Evolutionary conservation across 352 stramenopile genomes (phyloP).

Genomic region (Phytophthora vignae): DNA sequence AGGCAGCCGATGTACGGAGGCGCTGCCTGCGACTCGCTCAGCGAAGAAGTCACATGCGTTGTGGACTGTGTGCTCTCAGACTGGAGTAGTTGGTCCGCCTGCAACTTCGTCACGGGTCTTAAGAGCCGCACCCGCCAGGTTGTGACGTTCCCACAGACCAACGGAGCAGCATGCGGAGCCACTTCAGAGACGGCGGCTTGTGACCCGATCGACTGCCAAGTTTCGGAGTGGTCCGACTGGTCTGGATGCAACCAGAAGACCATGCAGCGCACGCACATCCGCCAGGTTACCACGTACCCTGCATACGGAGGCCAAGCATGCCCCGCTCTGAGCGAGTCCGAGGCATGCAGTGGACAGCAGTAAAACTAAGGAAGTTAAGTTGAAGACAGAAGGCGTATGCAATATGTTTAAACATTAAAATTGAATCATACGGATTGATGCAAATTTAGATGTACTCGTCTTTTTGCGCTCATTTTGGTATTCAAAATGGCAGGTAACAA

Average conservation of each 20-base stretch:
- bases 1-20: slow-evolving; percentile 48
- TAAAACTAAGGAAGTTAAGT: not conserved
- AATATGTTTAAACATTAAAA: not conserved
- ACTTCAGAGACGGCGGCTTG: slow-evolving; percentile 39
- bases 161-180: slow-evolving; percentile 36
- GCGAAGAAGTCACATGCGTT: slow-evolving; percentile 41
- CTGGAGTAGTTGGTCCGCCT: slow-evolving; percentile 59
- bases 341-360: slow-evolving; percentile 32
- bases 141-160: slow-evolving; percentile 34
- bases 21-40: slow-evolving; percentile 29
- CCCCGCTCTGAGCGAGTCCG: slow-evolving; percentile 31
- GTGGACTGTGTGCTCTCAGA: slow-evolving; percentile 58
- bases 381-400: not conserved
- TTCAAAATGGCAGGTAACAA: slow-evolving; percentile 37
- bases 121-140: slow-evolving; percentile 50
- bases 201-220: slow-evolving; percentile 52
- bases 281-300: slow-evolving; percentile 41
- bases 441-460: not conserved
- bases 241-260: slow-evolving; percentile 62
- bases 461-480: slow-evolving; percentile 1
- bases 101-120: slow-evolving; percentile 50
- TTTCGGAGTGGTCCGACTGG: slow-evolving; percentile 61
- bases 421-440: not conserved
- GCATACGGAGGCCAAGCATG: slow-evolving; percentile 47
- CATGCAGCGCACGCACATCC: slow-evolving; percentile 39